Conservation (phyloP, 306 rosid species). For the Pyrus communis region DNA sequence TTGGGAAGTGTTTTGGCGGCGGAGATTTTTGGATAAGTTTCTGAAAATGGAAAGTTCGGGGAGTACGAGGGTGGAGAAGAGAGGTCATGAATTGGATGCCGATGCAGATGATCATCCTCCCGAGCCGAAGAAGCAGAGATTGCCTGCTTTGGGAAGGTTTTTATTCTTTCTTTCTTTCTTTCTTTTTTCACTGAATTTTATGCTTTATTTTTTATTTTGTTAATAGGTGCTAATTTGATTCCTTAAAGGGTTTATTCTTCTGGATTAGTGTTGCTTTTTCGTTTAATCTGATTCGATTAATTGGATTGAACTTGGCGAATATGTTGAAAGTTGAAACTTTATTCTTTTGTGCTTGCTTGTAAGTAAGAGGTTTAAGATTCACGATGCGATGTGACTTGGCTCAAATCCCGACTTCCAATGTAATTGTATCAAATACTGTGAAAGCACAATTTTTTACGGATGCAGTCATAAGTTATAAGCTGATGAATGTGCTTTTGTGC, state of each 20-base stretch:
- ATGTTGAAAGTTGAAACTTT: background rate
- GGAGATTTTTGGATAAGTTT: conserved; percentile 35
- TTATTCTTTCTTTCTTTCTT: background rate
- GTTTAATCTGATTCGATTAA: background rate
- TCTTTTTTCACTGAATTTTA: background rate
- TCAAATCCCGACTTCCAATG: background rate
- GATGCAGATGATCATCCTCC: conserved; percentile 19
- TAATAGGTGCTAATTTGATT: background rate
- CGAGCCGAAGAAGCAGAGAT: conserved; percentile 52
- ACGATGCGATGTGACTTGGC: background rate
- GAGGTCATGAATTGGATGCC: conserved; percentile 40
- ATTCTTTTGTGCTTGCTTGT: background rate
- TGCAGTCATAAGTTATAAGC: background rate
- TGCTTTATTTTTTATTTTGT: background rate
- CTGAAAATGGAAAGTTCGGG: conserved; percentile 61
- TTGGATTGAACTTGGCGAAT: background rate
- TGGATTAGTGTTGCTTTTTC: background rate
- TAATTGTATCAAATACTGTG: background rate
- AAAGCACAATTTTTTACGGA: too few species aligned
- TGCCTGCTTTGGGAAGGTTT: conserved; percentile 80
- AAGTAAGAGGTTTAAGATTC: background rate
- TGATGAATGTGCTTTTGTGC: background rate
- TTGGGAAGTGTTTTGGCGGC: conserved; percentile 23
- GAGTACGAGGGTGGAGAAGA: conserved; percentile 49
- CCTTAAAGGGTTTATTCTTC: background rate